A percentile compares a stretch with the other conserved stretches of the same genome.
phyloP scores from a whole-genome alignment of 352 stramenopile species.

The Globisporangium carolinianum region DNA sequence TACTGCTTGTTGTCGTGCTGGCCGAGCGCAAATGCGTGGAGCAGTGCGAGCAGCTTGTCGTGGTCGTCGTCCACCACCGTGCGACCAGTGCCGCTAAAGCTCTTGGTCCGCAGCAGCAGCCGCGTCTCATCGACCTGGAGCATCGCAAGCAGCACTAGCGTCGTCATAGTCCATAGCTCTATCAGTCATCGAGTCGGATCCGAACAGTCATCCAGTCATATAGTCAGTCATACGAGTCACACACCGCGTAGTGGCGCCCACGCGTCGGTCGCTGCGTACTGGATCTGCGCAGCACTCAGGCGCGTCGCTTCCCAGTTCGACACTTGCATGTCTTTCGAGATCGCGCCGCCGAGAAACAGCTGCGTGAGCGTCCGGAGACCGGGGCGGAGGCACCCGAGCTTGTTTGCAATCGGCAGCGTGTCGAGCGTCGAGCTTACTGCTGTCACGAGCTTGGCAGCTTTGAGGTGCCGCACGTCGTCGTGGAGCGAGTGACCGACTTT shows the following conservation, averaged over 20 bases:
- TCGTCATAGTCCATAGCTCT: too few relatives aligned
- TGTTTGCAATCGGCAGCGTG: slow-evolving; percentile 70
- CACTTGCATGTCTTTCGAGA: slow-evolving; percentile 84
- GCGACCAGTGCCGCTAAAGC: slow-evolving; percentile 38
- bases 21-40: slow-evolving; percentile 31
- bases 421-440: slow-evolving; percentile 66
- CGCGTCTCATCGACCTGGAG: slow-evolving; percentile 59
- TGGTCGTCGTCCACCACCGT: slow-evolving; percentile 33
- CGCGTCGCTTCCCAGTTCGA: slow-evolving; percentile 72
- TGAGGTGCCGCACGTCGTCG: slow-evolving; percentile 66
- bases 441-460: slow-evolving; percentile 46
- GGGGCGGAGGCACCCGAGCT: slow-evolving; percentile 67
- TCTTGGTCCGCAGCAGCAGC: slow-evolving; percentile 53
- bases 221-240: background rate
- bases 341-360: slow-evolving; percentile 56
- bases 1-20: slow-evolving; percentile 12
- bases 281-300: slow-evolving; percentile 67
- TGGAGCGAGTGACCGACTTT: slow-evolving; percentile 77
- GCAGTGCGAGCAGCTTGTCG: slow-evolving; percentile 38
- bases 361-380: slow-evolving; percentile 68
- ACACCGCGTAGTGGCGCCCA: slow-evolving; percentile 61
- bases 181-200: background rate
- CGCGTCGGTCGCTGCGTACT: slow-evolving; percentile 74
- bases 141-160: slow-evolving; percentile 70
- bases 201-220: background rate